phyloP scores from a whole-genome alignment of 2,329 filamentous ascomycete species.

The Botryosphaeria dothidea region DNA sequence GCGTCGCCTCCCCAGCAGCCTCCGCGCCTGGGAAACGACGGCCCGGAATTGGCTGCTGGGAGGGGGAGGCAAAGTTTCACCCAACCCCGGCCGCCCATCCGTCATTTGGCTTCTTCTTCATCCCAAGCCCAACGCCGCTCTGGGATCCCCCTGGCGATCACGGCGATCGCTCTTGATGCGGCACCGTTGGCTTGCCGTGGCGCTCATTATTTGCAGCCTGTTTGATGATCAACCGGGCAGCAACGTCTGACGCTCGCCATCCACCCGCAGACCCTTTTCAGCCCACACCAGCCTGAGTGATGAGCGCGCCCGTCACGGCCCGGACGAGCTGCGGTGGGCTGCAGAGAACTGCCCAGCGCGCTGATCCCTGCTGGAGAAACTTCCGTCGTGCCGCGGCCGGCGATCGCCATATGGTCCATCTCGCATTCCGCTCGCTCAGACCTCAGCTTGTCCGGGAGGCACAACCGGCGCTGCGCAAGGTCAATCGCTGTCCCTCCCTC shows the following conservation, averaged over 20 bases:
- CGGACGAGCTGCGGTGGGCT: not conserved
- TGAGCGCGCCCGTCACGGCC: not conserved
- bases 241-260: not conserved
- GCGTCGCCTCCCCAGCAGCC: slow-evolving; percentile 3
- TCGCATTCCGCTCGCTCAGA: slow-evolving; percentile 16
- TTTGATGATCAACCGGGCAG: slow-evolving; percentile 11
- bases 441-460: slow-evolving; percentile 9
- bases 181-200: slow-evolving; percentile 8
- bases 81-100: not conserved
- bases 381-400: slow-evolving; percentile 3
- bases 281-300: not conserved
- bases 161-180: slow-evolving; percentile 13
- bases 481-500: slow-evolving; percentile 13
- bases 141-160: slow-evolving; percentile 17
- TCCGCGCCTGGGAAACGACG: slow-evolving; percentile 3
- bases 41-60: slow-evolving; percentile 3
- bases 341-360: not conserved
- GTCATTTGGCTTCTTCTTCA: slow-evolving; percentile 18
- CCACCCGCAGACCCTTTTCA: not conserved
- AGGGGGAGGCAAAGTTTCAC: slow-evolving; percentile 13
- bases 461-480: slow-evolving; percentile 10
- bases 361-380: slow-evolving; percentile 1
- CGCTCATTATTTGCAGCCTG: slow-evolving; percentile 5
- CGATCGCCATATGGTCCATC: slow-evolving; percentile 13
- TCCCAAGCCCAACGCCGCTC: slow-evolving; percentile 2